phyloP scores from a whole-genome alignment of 83 land plant genomes.

The Picea mariana region DNA sequence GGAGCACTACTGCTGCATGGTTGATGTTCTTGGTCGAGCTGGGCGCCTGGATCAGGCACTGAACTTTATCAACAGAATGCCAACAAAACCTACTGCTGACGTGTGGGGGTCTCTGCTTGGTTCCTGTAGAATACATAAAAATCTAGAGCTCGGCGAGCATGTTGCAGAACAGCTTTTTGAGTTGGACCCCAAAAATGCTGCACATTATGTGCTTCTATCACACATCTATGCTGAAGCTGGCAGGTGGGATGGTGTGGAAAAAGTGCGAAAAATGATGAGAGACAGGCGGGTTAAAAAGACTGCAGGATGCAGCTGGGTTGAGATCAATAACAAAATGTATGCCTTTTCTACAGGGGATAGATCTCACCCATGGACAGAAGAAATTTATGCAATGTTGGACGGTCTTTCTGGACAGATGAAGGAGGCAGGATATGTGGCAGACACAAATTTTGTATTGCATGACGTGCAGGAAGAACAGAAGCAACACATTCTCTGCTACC shows the following conservation, averaged over 20 bases:
- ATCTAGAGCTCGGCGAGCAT: not conserved
- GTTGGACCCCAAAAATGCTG: not conserved
- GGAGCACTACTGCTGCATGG: slow-evolving; percentile 1
- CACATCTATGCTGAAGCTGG: not conserved
- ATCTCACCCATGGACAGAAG: too few species aligned
- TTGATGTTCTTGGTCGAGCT: not conserved
- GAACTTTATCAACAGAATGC: not conserved
- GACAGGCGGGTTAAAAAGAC: not conserved
- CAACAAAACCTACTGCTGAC: not conserved
- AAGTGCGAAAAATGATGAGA: not conserved
- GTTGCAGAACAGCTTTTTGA: not conserved
- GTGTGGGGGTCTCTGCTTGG: not conserved
- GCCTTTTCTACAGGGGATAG: too few species aligned
- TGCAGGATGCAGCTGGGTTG: not conserved
- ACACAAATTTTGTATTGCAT: too few species aligned
- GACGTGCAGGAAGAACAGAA: too few species aligned
- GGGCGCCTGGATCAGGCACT: not conserved
- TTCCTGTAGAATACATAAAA: not conserved
- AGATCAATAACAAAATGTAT: too few species aligned
- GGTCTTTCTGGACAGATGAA: too few species aligned
- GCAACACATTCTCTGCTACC: too few species aligned
- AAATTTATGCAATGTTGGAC: too few species aligned
- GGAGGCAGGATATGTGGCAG: too few species aligned
- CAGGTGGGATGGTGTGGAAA: not conserved
- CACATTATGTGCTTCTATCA: not conserved